A percentile compares a stretch with the other conserved stretches of the same genome.
These are phyloP conservation scores for Cyamopsis tetragonoloba DNA, from an alignment of 306 rosid species.

Conservation along the genomic window DNA sequence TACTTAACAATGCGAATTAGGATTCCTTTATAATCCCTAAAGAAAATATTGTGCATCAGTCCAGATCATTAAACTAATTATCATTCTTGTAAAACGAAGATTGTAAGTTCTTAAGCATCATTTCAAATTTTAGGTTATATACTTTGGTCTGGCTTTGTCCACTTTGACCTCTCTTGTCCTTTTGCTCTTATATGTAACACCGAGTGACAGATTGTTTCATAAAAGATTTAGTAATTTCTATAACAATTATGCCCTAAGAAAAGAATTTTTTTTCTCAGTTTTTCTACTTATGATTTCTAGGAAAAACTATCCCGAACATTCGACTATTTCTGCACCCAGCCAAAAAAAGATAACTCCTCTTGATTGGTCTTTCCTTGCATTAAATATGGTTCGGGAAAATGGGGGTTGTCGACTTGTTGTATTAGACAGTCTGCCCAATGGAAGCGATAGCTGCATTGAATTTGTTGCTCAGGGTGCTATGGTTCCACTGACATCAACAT, in stretches of 20 bases:
- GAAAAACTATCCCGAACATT: neutral
- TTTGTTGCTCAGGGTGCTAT: neutral
- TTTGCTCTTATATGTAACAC: conserved; percentile 1
- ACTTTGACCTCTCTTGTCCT: neutral
- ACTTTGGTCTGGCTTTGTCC: neutral
- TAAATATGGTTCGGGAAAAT: neutral
- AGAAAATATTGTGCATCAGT: neutral
- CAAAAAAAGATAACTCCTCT: neutral
- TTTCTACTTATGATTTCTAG: neutral
- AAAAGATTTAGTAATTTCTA: neutral
- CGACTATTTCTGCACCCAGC: neutral
- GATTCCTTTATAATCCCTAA: neutral
- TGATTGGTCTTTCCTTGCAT: neutral
- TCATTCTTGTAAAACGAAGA: neutral
- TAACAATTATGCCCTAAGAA: neutral
- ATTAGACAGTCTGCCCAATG: neutral
- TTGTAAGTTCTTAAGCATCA: neutral
- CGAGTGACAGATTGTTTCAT: neutral
- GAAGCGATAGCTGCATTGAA: neutral
- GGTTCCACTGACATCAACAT: neutral
- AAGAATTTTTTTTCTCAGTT: neutral
- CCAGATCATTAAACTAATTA: neutral
- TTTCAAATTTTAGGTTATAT: neutral
- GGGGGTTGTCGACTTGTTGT: neutral
- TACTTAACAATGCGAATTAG: neutral